These are phyloP conservation scores for Colletotrichum costaricense DNA, from an alignment of 2,329 filamentous ascomycete genomes.

Conservation along the genomic window DNA sequence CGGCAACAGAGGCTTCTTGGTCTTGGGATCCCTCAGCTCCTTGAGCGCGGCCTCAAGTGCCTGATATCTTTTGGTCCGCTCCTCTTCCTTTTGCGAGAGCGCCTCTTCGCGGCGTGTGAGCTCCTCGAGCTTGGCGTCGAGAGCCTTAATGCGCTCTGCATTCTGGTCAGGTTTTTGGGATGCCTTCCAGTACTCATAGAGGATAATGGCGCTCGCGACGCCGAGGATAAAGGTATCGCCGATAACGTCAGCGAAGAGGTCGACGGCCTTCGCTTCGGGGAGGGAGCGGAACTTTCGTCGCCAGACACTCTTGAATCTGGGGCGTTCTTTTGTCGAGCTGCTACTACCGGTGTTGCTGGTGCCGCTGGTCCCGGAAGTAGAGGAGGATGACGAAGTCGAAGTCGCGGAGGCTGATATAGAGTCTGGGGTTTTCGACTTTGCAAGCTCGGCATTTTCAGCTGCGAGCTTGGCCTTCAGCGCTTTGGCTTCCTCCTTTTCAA, in stretches of 20 bases:
- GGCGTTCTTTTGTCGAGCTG: conserved; percentile 12
- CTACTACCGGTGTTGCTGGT: background rate
- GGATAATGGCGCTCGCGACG: conserved; percentile 66
- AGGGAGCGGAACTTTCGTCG: conserved; percentile 70
- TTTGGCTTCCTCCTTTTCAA: conserved; percentile 62
- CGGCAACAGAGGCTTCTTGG: conserved; percentile 64
- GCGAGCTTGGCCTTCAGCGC: conserved; percentile 52
- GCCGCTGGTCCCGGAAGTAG: background rate
- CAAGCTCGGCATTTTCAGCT: conserved; percentile 27
- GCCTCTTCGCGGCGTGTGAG: conserved; percentile 62
- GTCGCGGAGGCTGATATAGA: background rate
- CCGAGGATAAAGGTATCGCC: conserved; percentile 72
- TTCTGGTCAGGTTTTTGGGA: conserved; percentile 71
- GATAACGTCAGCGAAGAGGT: conserved; percentile 74
- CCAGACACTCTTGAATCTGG: conserved; percentile 63
- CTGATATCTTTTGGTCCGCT: conserved; percentile 59
- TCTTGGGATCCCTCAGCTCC: conserved; percentile 65
- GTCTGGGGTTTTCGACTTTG: background rate
- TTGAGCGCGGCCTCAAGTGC: conserved; percentile 65
- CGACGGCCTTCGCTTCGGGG: conserved; percentile 74
- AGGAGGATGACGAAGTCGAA: background rate
- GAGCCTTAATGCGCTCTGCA: conserved; percentile 62
- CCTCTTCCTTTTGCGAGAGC: conserved; percentile 55
- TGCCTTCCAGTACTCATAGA: conserved; percentile 71
- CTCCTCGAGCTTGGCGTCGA: conserved; percentile 60